Conservation (phyloP, 192 early-diverging fungal genomes). For the Geosiphon pyriformis region DNA sequence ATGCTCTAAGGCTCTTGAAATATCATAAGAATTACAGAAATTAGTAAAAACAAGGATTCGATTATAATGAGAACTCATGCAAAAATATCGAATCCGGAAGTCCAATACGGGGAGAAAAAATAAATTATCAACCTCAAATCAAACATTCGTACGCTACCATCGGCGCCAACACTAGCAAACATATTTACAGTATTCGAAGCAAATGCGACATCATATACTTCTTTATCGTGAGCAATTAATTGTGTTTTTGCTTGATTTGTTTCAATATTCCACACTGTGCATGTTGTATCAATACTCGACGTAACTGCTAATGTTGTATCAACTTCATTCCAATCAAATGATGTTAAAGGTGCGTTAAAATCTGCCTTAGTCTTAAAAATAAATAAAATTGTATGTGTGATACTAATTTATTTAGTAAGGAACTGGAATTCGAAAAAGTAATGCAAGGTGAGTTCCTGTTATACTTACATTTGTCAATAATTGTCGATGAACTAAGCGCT, state of each 20-base stretch:
- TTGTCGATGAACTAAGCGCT: constrained; percentile 39
- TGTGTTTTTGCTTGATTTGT: constrained; percentile 97
- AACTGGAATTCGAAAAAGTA: neutral
- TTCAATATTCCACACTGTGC: constrained; percentile 97
- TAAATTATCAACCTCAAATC: constrained; percentile 65
- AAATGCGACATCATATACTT: constrained; percentile 98
- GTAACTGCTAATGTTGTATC: constrained; percentile 85
- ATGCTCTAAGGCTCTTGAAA: constrained; percentile 79
- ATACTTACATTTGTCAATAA: constrained; percentile 56
- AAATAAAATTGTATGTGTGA: constrained; percentile 1
- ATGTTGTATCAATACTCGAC: constrained; percentile 97
- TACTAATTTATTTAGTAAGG: neutral
- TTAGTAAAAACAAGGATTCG: neutral
- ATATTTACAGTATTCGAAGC: constrained; percentile 72
- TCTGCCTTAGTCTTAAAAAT: constrained; percentile 54
- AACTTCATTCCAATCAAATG: constrained; percentile 95
- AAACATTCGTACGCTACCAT: constrained; percentile 96
- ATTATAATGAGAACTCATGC: no score
- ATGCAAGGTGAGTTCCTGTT: neutral
- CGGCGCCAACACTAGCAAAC: constrained; percentile 97
- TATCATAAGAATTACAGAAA: neutral
- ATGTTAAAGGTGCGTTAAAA: constrained; percentile 85
- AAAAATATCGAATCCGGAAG: no score
- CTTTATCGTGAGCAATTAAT: constrained; percentile 97
- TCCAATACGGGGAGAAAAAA: no score